phyloP scores from a whole-genome alignment of 2,329 filamentous ascomycete species.

The Tolypocladium sp. region DNA sequence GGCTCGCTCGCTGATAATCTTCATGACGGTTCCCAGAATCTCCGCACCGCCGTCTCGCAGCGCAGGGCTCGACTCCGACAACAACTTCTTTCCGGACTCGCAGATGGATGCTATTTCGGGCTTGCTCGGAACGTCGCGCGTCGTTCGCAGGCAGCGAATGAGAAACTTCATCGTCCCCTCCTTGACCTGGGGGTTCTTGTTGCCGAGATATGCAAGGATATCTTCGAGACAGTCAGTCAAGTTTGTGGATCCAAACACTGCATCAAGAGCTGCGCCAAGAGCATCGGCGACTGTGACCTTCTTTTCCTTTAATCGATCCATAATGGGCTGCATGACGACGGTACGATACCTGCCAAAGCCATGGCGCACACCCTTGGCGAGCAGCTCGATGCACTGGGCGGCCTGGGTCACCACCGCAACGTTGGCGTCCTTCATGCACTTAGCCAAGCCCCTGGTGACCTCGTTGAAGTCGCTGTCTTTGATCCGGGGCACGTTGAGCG shows the following conservation, averaged over 20 bases:
- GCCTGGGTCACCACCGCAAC: conserved; percentile 89
- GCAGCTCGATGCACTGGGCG: conserved; percentile 81
- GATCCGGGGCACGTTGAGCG: conserved; percentile 78
- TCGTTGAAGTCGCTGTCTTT: conserved; percentile 87
- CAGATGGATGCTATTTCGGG: conserved; percentile 76
- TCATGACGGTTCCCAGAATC: conserved; percentile 90
- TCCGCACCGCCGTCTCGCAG: conserved; percentile 86
- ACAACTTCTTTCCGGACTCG: conserved; percentile 80
- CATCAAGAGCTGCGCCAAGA: conserved; percentile 74
- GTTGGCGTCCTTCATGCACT: conserved; percentile 98
- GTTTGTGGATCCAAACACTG: conserved; percentile 54
- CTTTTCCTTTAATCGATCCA: conserved; percentile 97
- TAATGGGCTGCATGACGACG: conserved; percentile 75
- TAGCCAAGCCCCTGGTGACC: conserved; percentile 73
- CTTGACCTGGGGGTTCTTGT: conserved; percentile 98
- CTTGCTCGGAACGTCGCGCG: conserved; percentile 74
- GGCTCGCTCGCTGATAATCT: conserved; percentile 91
- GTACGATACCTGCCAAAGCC: conserved; percentile 73
- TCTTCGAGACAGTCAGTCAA: conserved; percentile 88
- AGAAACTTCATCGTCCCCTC: conserved; percentile 91
- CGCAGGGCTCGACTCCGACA: conserved; percentile 80
- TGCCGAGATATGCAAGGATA: conserved; percentile 70
- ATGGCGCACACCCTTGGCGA: conserved; percentile 77
- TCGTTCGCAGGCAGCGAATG: conserved; percentile 77
- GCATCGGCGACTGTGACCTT: conserved; percentile 85